phyloP scores from a whole-genome alignment of 164 flowering plant species.

The Vitis amurensis region DNA sequence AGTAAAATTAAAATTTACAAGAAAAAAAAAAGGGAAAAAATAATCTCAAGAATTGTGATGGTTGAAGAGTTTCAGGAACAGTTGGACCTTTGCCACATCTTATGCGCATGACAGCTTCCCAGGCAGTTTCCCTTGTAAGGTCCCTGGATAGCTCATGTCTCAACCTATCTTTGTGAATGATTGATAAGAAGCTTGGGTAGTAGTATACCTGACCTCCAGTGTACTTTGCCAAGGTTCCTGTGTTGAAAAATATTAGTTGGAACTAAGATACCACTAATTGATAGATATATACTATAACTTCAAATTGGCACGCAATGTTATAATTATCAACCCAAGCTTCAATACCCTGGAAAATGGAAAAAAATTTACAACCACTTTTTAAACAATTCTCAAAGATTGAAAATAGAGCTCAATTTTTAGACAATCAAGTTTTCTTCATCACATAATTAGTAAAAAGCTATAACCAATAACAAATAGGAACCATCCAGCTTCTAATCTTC shows the following conservation, averaged over 20 bases:
- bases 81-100: constrained; percentile 94
- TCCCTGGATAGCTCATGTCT: constrained; percentile 84
- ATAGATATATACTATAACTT: too few relatives aligned
- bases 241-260: neutral
- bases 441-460: too few relatives aligned
- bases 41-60: neutral
- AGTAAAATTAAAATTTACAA: neutral
- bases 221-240: constrained; percentile 92
- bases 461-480: too few relatives aligned
- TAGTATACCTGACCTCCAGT: constrained; percentile 95
- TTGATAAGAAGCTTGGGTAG: constrained; percentile 75
- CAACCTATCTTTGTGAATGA: constrained; percentile 67
- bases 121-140: constrained; percentile 95
- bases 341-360: neutral
- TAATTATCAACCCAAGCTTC: neutral
- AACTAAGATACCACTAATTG: too few relatives aligned
- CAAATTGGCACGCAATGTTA: too few relatives aligned
- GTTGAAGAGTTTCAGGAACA: neutral
- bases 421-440: too few relatives aligned
- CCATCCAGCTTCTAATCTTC: too few relatives aligned
- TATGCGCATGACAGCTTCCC: constrained; percentile 99
- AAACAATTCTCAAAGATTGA: too few relatives aligned
- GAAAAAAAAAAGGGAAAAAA: neutral
- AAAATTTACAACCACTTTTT: neutral
- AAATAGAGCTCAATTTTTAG: too few relatives aligned